These are phyloP conservation scores for Ceratocystiopsis sp. DNA, from an alignment of 2,329 filamentous ascomycete genomes.

Conservation along the genomic window DNA sequence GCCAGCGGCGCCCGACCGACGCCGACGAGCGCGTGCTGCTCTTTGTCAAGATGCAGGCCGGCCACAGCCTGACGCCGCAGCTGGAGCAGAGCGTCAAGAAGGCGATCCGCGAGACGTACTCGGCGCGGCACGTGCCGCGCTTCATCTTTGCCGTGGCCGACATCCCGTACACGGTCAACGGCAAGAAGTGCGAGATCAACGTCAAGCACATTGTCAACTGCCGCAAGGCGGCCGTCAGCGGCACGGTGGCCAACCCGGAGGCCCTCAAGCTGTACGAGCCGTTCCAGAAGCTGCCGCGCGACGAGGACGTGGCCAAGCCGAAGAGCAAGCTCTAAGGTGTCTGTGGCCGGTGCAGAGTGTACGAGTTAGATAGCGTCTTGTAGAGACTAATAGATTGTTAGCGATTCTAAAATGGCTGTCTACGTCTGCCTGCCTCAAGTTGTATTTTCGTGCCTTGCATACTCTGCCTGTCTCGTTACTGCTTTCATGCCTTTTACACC, in stretches of 20 bases:
- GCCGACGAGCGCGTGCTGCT: constrained; percentile 12
- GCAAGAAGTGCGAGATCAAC: constrained; percentile 27
- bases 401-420: no score
- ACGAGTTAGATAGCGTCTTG: background rate
- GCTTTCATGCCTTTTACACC: no score
- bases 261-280: constrained; percentile 16
- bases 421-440: no score
- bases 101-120: constrained; percentile 14
- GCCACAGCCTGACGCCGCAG: background rate
- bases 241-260: constrained; percentile 22
- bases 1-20: constrained; percentile 8
- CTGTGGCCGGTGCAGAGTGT: background rate
- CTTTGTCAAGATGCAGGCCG: constrained; percentile 10
- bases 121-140: constrained; percentile 22
- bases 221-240: constrained; percentile 18
- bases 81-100: constrained; percentile 11
- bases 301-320: background rate
- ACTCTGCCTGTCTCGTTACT: no score
- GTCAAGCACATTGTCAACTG: constrained; percentile 25
- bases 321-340: constrained; percentile 1
- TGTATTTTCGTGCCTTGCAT: no score
- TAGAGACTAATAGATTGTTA: no score
- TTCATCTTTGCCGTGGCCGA: constrained; percentile 21
- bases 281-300: constrained; percentile 4
- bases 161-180: constrained; percentile 27